Conservation (phyloP, 1,139 yeast species). For the Hansenula lynferdii region DNA sequence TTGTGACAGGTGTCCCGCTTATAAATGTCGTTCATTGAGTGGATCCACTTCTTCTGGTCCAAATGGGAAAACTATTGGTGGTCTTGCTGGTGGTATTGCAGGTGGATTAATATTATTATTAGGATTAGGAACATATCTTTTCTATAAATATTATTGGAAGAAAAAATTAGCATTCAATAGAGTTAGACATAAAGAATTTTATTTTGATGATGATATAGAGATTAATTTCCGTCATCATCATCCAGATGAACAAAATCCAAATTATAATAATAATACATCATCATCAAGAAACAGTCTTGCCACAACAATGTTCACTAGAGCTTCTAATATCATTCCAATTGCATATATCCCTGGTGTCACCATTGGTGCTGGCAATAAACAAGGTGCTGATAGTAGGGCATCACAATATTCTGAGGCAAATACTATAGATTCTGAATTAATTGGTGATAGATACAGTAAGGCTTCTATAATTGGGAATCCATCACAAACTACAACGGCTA, state of each 20-base stretch:
- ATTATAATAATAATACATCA: conserved; percentile 14
- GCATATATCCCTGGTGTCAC: conserved; percentile 95
- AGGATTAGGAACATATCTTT: conserved; percentile 30
- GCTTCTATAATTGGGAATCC: conserved; percentile 25
- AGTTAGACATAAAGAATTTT: conserved; percentile 21
- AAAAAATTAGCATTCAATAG: conserved; percentile 24
- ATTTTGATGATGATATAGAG: conserved; percentile 28
- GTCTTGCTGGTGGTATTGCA: conserved; percentile 60
- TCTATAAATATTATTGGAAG: conserved; percentile 35
- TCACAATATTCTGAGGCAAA: conserved; percentile 16
- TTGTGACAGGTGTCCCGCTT: conserved; percentile 51
- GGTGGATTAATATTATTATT: conserved; percentile 44
- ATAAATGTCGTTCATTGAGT: conserved; percentile 39
- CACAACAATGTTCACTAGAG: conserved; percentile 65
- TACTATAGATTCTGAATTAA: conserved; percentile 16
- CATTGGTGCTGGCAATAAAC: conserved; percentile 33
- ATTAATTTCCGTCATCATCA: conserved; percentile 20
- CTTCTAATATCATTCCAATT: conserved; percentile 86
- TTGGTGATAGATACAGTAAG: conserved; percentile 17
- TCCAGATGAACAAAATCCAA: conserved; percentile 24
- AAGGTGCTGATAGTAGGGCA: conserved; percentile 4
- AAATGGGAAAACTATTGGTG: conserved; percentile 39
- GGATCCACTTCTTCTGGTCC: conserved; percentile 7
- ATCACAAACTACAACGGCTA: conserved; percentile 53
- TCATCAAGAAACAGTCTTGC: conserved; percentile 40